Percentiles rank a stretch among this genome's conserved stretches.
phyloP scores from a whole-genome alignment of 2,329 filamentous ascomycete species.

The Cordyceps fumosorosea region DNA sequence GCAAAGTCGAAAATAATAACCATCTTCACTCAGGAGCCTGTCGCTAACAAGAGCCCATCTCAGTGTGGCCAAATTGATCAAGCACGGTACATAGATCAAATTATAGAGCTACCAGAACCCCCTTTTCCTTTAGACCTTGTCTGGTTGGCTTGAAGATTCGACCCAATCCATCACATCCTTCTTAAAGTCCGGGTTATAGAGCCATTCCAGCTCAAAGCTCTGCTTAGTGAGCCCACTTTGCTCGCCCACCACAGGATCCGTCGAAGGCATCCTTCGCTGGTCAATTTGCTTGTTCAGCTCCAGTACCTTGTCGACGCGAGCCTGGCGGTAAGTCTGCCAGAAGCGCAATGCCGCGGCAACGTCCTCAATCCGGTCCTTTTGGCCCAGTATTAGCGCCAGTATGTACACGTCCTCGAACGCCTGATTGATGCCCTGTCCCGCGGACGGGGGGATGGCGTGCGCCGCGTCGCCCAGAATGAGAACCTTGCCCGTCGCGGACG shows the following conservation, averaged over 20 bases:
- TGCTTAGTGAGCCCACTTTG: slow-evolving; percentile 20
- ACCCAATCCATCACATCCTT: slow-evolving; percentile 12
- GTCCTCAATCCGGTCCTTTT: slow-evolving; percentile 18
- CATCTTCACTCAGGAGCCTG: slow-evolving; percentile 17
- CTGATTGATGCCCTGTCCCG: slow-evolving; percentile 41
- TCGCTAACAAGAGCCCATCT: background rate
- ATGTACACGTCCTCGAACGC: slow-evolving; percentile 44
- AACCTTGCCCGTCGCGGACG: slow-evolving; percentile 29
- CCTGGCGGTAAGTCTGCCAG: slow-evolving; percentile 44
- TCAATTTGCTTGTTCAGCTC: slow-evolving; percentile 43
- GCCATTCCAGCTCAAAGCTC: slow-evolving; percentile 33
- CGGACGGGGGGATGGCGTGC: slow-evolving; percentile 41
- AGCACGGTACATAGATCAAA: background rate
- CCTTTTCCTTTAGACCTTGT: background rate
- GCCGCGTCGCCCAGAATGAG: slow-evolving; percentile 43
- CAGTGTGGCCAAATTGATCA: background rate
- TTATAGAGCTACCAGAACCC: background rate
- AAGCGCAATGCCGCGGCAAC: slow-evolving; percentile 25
- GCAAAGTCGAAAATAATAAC: slow-evolving; percentile 10
- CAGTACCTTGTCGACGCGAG: slow-evolving; percentile 39
- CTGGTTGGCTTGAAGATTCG: background rate
- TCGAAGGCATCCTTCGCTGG: slow-evolving; percentile 36
- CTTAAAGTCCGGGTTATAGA: slow-evolving; percentile 35
- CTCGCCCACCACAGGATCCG: slow-evolving; percentile 17
- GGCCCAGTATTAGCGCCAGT: slow-evolving; percentile 33